Base-by-base conservation (phyloP, 495 filamentous ascomycete genomes). In the Thermothielavioides terrestris region DNA sequence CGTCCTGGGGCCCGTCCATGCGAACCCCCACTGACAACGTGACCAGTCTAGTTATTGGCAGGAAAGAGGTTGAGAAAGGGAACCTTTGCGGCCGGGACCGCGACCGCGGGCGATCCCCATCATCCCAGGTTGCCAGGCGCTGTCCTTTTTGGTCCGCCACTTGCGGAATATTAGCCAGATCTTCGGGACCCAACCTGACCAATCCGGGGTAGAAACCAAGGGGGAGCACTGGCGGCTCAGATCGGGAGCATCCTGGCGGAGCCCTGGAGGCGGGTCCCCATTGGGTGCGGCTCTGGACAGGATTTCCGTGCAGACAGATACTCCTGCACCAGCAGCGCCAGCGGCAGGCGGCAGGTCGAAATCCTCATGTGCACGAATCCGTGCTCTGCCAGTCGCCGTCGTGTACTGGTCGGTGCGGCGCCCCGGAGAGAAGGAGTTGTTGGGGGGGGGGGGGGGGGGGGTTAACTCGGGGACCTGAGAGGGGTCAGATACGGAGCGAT, bases 381-480 rank as follows among this genome's bases (percentile, higher is more conserved):
- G n/a, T 38, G 45, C 45, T 39, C 35, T 35, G 22, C 21, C 44
- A 38, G 21, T 37, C 44, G 34, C 32, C 36, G n/a, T n/a, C n/a
- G n/a, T 6, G 41, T 3, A 30, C 10, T 31, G 6, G 26, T 21
- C 35, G 18, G 28, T 12, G 44, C 14, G 23, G 32, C 23, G n/a
- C 5, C n/a, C 15, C 34, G 25, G 45, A n/a, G 10, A n/a, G n/a
- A n/a, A n/a, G n/a, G n/a, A n/a, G n/a, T n/a, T n/a, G n/a, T n/a
- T n/a, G n/a, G n/a, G n/a, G n/a, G n/a, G n/a, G n/a, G n/a, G n/a
- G n/a, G n/a, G n/a, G n/a, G n/a, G n/a, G n/a, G n/a, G n/a, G n/a
- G n/a, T n/a, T n/a, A n/a, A n/a, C 45, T 48, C 35, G 35, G 45
- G 25, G 45, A 39, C 45, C 45, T 48, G 45, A 21, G 31, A 30